Conservation (phyloP, 2,329 filamentous ascomycete species). For the Epichloe typhina region DNA sequence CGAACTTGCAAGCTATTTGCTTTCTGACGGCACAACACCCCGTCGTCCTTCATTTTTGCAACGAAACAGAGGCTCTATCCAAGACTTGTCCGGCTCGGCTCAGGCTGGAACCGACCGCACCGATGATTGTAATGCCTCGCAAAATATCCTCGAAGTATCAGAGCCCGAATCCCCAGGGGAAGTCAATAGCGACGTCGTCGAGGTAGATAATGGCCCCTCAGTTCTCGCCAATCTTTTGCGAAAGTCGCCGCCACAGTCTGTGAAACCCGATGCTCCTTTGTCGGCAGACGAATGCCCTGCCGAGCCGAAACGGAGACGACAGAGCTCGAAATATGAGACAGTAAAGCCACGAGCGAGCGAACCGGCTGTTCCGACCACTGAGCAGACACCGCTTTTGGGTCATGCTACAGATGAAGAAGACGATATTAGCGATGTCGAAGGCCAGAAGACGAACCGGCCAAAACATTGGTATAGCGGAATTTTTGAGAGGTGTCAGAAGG, state of each 20-base stretch:
- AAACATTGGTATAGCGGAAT: slow-evolving; percentile 23
- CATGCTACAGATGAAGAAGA: slow-evolving; percentile 18
- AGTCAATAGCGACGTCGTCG: slow-evolving; percentile 5
- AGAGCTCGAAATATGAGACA: slow-evolving; percentile 1
- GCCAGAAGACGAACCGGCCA: slow-evolving; percentile 28
- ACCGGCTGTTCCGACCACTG: slow-evolving; percentile 16
- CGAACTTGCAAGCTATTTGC: slow-evolving; percentile 70
- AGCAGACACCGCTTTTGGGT: slow-evolving; percentile 35
- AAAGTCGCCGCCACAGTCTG: slow-evolving; percentile 31
- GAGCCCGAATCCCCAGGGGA: slow-evolving; percentile 26
- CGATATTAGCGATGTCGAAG: slow-evolving; percentile 33
- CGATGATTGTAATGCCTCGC: slow-evolving; percentile 20
- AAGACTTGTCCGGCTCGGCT: slow-evolving; percentile 15
- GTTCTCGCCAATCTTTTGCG: slow-evolving; percentile 37
- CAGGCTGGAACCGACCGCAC: slow-evolving; percentile 10
- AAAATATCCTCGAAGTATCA: slow-evolving; percentile 48
- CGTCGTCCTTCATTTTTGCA: slow-evolving; percentile 34
- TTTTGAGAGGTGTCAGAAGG: slow-evolving; percentile 17
- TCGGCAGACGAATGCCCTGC: not conserved
- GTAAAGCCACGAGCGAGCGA: slow-evolving; percentile 6
- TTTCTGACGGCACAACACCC: slow-evolving; percentile 46
- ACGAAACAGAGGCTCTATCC: slow-evolving; percentile 17
- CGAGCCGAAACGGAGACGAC: slow-evolving; percentile 1
- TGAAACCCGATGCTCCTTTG: slow-evolving; percentile 6
- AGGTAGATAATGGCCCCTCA: slow-evolving; percentile 21